Evolutionary conservation across 2,329 filamentous ascomycete genomes (phyloP).

Genomic region (Clonostachys solani): DNA sequence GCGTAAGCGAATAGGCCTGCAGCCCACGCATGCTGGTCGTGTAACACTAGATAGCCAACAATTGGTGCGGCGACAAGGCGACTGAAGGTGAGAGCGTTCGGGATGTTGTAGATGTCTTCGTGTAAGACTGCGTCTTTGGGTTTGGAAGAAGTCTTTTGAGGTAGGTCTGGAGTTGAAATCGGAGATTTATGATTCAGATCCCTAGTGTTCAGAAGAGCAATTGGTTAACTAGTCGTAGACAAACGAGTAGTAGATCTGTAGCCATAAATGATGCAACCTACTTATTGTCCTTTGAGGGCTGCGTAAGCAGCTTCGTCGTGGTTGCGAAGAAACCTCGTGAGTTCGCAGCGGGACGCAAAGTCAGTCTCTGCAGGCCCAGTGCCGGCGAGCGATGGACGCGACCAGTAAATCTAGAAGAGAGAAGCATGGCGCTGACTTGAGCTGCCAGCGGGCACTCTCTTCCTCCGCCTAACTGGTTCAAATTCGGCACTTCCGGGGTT

Average conservation of each 20-base stretch:
- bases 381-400: neutral
- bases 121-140: slow-evolving; percentile 30
- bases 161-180: neutral
- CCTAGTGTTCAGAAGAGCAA: too few species aligned
- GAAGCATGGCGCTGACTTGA: slow-evolving; percentile 3
- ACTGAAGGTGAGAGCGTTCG: slow-evolving; percentile 86
- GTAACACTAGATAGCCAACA: slow-evolving; percentile 83
- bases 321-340: slow-evolving; percentile 2
- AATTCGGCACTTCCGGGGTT: too few species aligned
- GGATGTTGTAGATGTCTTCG: slow-evolving; percentile 97
- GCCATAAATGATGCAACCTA: neutral
- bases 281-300: neutral
- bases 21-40: slow-evolving; percentile 75
- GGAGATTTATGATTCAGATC: neutral
- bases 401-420: slow-evolving; percentile 1
- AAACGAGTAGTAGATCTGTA: too few species aligned
- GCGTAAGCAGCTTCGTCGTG: neutral
- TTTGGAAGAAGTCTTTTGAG: neutral
- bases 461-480: too few species aligned
- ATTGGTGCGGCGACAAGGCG: slow-evolving; percentile 78
- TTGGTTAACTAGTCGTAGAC: too few species aligned
- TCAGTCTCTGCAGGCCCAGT: neutral
- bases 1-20: slow-evolving; percentile 88
- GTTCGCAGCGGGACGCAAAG: too few species aligned
- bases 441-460: neutral